These are phyloP conservation scores for Cinnamomum chago DNA, from an alignment of 164 flowering plant species.

Conservation along the genomic window DNA sequence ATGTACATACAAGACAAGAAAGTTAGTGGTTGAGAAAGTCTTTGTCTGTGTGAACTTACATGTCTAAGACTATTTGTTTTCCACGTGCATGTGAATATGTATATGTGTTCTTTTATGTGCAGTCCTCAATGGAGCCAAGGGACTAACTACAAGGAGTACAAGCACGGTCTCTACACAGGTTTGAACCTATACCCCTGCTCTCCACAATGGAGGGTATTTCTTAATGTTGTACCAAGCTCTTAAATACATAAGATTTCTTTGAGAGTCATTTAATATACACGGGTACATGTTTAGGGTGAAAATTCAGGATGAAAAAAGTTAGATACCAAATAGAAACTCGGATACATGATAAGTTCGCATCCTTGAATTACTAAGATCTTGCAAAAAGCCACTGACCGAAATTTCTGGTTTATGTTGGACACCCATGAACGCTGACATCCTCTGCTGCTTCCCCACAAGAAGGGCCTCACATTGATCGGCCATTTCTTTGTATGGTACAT, in stretches of 20 bases:
- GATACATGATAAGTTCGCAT: constrained; percentile 11
- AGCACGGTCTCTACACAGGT: too few relatives aligned
- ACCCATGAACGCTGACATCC: constrained; percentile 64
- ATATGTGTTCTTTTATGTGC: too few relatives aligned
- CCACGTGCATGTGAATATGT: too few relatives aligned
- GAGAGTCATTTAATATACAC: too few relatives aligned
- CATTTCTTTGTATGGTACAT: constrained; percentile 78
- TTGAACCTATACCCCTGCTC: too few relatives aligned
- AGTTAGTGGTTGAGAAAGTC: background rate
- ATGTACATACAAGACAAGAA: background rate
- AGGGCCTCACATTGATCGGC: constrained; percentile 83
- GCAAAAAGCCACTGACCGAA: constrained; percentile 16
- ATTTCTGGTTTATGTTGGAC: constrained; percentile 46
- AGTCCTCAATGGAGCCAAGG: too few relatives aligned
- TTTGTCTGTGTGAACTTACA: background rate
- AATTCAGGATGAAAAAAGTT: background rate
- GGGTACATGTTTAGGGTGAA: too few relatives aligned
- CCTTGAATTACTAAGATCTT: constrained; percentile 19
- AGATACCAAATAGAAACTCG: constrained; percentile 16
- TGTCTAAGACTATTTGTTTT: background rate
- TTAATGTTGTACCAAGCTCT: too few relatives aligned
- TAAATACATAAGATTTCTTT: too few relatives aligned
- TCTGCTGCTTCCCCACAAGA: constrained; percentile 73
- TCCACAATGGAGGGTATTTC: too few relatives aligned
- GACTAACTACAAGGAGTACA: too few relatives aligned